phyloP scores from a whole-genome alignment of 2,329 filamentous ascomycete species.

The Sclerotinia nivalis region DNA sequence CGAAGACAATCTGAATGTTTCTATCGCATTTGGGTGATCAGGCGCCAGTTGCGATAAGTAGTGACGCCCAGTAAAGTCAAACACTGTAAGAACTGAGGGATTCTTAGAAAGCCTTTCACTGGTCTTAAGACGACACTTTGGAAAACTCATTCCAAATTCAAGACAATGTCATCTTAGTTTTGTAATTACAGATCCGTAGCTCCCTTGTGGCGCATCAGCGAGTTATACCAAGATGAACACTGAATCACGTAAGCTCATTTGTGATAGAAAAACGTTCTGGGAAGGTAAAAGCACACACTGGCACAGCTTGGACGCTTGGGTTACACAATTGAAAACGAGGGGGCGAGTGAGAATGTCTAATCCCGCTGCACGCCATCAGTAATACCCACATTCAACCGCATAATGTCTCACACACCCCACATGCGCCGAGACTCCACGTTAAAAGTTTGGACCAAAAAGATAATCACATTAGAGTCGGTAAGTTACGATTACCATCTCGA shows the following conservation, averaged over 20 bases:
- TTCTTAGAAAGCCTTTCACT: too few species aligned
- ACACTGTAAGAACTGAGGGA: neutral
- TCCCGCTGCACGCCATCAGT: neutral
- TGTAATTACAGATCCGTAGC: neutral
- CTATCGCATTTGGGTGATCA: neutral
- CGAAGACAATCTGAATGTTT: neutral
- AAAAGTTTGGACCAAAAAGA: neutral
- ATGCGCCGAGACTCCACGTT: neutral
- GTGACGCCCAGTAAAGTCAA: neutral
- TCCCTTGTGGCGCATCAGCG: too few species aligned
- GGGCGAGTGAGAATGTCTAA: neutral
- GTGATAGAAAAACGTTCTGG: neutral
- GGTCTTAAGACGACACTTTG: neutral
- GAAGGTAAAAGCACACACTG: too few species aligned
- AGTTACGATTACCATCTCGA: neutral
- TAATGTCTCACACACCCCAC: neutral
- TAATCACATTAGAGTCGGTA: neutral
- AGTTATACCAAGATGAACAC: neutral
- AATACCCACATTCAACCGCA: neutral
- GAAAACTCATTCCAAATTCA: neutral
- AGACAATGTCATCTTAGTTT: neutral
- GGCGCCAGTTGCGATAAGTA: too few species aligned
- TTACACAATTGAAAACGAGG: neutral
- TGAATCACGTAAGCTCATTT: neutral
- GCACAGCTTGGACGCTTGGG: neutral